Evolutionary conservation across 176 grass and related monocot species (phyloP), one percentile per base, ranked within the genome.

Genomic region (Ensete glaucum): DNA sequence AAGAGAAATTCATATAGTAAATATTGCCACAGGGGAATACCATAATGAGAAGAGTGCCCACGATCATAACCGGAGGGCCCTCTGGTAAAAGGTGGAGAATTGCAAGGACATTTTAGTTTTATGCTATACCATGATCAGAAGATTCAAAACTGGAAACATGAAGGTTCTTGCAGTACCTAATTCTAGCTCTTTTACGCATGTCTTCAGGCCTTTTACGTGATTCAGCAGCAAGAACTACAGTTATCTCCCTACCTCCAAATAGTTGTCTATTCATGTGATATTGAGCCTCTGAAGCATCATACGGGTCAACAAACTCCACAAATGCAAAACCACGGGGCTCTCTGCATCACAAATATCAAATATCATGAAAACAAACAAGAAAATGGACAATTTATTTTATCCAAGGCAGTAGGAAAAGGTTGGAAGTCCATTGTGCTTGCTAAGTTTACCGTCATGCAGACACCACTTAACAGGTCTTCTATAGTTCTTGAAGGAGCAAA

Each of bases 241-340:
- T 91, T 83, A 98, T 91, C 65, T 98, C 95, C 53, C 95, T 85
- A 71, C 95, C 90, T 50, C 85, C 85, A 52, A 93, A 85, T 22
- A 98, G 80, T 78, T 98, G 90, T 69, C 84, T 84, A 78, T 98
- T 98, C 95, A 98, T 98, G 83, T 93, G 95, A 85, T 93, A 93
- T 64, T 98, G 95, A 25, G 95, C 95, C 77, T 98, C 95, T 34
- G 90, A 91, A 25, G 95, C 90, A 34, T 98, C 95, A 62, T 83
- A 85, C 54, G 90, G 82, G 11, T 98, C 95, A 74, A 98, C 84
- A 76, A 91, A 98, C 76, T 98, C 88, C 73, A 98, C 90, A 67
- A 98, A 98, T 14, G 86, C 95, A 85, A 98, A 98, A 16, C 95
- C 95, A 49, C 95, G 90, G 0, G 95, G 86, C 49, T 93, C 88